A percentile compares a stretch with the other conserved stretches of the same genome.
Evolutionary conservation across 2,329 filamentous ascomycete species (phyloP).

Genomic region (Penicillium sp.): DNA sequence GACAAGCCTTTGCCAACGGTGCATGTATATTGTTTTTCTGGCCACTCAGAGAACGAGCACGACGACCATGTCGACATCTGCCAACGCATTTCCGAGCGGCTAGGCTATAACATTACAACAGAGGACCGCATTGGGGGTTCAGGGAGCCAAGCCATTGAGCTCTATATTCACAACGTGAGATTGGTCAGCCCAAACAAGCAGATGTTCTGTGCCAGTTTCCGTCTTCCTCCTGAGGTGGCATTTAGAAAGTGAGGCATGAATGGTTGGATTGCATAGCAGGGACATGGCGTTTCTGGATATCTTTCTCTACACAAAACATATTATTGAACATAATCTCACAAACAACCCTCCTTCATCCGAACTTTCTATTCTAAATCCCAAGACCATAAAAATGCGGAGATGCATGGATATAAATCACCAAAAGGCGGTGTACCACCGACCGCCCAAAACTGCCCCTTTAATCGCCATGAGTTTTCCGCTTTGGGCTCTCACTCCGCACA

Average conservation of each 20-base stretch:
- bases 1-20: conserved; percentile 73
- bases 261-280: conserved; percentile 15
- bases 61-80: conserved; percentile 66
- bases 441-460: conserved; percentile 29
- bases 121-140: conserved; percentile 55
- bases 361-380: too few relatives aligned
- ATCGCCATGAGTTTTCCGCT: conserved; percentile 18
- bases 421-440: conserved; percentile 22
- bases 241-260: conserved; percentile 55
- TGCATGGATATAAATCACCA: background rate
- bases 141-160: conserved; percentile 63
- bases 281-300: conserved; percentile 22
- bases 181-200: conserved; percentile 91
- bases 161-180: conserved; percentile 69
- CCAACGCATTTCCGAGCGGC: conserved; percentile 65
- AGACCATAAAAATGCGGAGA: too few relatives aligned
- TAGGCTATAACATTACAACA: conserved; percentile 63
- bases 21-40: conserved; percentile 93
- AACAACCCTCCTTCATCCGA: background rate
- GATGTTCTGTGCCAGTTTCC: conserved; percentile 96
- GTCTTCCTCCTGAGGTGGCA: conserved; percentile 80
- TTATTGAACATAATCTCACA: background rate
- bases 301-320: conserved; percentile 2
- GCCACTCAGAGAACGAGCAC: conserved; percentile 76
- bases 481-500: conserved; percentile 2